Percentiles rank a stretch among this genome's conserved stretches.
phyloP scores from a whole-genome alignment of 768 basidiomycete species.

The Favolaschia claudopus region DNA sequence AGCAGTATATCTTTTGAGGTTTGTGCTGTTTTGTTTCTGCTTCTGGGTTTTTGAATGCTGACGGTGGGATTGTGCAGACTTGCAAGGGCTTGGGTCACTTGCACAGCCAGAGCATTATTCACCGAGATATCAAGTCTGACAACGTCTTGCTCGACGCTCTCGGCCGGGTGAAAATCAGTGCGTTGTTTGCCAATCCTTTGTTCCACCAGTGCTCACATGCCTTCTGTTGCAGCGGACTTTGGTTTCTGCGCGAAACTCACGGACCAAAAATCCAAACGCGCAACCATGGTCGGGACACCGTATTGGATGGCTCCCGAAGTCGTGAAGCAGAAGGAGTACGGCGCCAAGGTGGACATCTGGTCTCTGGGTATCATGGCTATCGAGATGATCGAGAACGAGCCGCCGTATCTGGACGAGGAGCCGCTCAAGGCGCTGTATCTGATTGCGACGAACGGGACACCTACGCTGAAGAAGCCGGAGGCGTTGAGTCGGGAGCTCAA shows the following conservation, averaged over 20 bases:
- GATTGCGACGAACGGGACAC: slow-evolving; percentile 98
- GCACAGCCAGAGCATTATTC: slow-evolving; percentile 94
- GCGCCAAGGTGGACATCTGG: slow-evolving; percentile 97
- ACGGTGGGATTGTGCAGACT: slow-evolving; percentile 62
- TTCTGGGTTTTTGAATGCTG: not conserved
- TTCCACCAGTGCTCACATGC: not conserved
- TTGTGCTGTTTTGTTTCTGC: slow-evolving; percentile 34
- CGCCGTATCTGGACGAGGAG: slow-evolving; percentile 95
- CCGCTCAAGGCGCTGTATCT: slow-evolving; percentile 93
- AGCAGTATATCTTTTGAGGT: slow-evolving; percentile 93
- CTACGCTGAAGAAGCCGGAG: slow-evolving; percentile 96
- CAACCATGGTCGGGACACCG: slow-evolving; percentile 98
- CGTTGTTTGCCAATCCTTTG: slow-evolving; percentile 45
- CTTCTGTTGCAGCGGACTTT: slow-evolving; percentile 76
- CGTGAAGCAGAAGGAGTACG: slow-evolving; percentile 96
- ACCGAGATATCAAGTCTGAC: slow-evolving; percentile 97
- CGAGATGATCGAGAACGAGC: slow-evolving; percentile 99
- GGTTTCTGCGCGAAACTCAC: slow-evolving; percentile 97
- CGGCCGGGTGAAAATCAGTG: slow-evolving; percentile 97
- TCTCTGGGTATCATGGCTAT: slow-evolving; percentile 98
- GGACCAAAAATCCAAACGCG: slow-evolving; percentile 95
- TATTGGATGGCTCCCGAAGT: slow-evolving; percentile 99
- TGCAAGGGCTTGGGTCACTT: slow-evolving; percentile 95
- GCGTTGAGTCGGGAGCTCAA: slow-evolving; percentile 91
- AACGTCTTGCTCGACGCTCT: slow-evolving; percentile 93